Conservation (phyloP, 2,329 filamentous ascomycete species). For the Neurospora crassa region DNA sequence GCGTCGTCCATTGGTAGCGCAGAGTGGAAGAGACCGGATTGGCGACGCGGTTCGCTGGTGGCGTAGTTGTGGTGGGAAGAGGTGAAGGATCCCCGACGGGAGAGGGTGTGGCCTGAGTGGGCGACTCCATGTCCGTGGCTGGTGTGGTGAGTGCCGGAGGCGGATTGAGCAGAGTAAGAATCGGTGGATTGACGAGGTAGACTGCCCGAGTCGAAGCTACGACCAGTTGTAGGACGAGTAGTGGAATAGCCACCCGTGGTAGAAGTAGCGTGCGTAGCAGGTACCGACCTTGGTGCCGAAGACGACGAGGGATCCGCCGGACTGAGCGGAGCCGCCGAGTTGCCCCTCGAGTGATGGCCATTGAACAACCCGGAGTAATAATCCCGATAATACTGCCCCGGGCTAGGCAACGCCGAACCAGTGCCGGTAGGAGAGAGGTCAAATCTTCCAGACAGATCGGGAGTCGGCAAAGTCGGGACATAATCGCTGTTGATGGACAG, state of each 20-base stretch:
- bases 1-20: constrained; percentile 69
- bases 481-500: constrained; percentile 53
- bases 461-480: constrained; percentile 53
- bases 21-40: constrained; percentile 76
- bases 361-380: constrained; percentile 34
- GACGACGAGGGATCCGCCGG: constrained; percentile 44
- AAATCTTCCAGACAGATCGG: constrained; percentile 60
- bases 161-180: constrained; percentile 16
- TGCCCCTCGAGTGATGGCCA: constrained; percentile 39
- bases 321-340: constrained; percentile 47
- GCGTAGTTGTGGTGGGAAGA: constrained; percentile 24
- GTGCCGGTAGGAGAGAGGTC: constrained; percentile 46
- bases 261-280: constrained; percentile 25
- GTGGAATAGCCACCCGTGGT: background rate
- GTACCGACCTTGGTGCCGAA: constrained; percentile 37
- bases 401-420: constrained; percentile 28
- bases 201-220: constrained; percentile 47
- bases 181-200: constrained; percentile 44
- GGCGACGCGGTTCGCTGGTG: constrained; percentile 41
- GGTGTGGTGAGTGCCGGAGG: constrained; percentile 34
- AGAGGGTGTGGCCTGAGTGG: background rate
- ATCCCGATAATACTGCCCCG: constrained; percentile 47
- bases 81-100: background rate
- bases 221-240: constrained; percentile 46
- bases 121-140: constrained; percentile 34